Evolutionary conservation across 257 asterid genomes (phyloP), one percentile per base, ranked within the genome.

Genomic region (Solanum commersonii): DNA sequence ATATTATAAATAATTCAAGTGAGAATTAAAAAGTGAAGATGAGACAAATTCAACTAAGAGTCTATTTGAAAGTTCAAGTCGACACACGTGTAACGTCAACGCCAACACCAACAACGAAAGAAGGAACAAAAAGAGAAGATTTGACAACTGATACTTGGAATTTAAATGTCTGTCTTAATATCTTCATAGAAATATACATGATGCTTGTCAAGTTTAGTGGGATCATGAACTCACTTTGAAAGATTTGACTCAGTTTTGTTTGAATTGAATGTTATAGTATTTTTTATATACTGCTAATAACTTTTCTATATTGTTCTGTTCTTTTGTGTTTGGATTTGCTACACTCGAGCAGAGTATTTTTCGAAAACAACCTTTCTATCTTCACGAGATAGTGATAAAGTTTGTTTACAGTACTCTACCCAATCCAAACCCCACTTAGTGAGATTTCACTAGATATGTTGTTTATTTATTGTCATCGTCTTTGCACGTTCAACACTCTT

Each of bases 91-190:
- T 29, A 83, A 77, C 65, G 25, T 34, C 40, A 13, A 46, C 18
- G 6, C 56, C 56, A 79, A 86, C 42, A 31, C 34, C 20, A 73
- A 72, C 87, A 86, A 63, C 78, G 38, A 72, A 77, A 31, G 27
- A 68, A 83, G 33, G 86, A 83, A 44, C 14, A 91, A 84, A 70
- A 91, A 38, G 76, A 56, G 14, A 68, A 49, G 72, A n/a, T 63
- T 12, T 42, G 56, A 70, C 25, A 63, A 44, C 63, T n/a, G 23
- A 77, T 23, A 38, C 4, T 38, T 38, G 52, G 23, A 77, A 18
- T 77, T 25, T 13, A 77, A 59, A 20, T 76, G 56, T 40, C 4
- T 10, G 34, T 12, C 84, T 77, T 77, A 77, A 37, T 12, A 46
- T 46, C 20, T 46, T 46, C 18, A 46, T 46, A 14, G 59, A 46